phyloP scores from a whole-genome alignment of 495 filamentous ascomycete genomes.

The Tetracladium marchalianum region DNA sequence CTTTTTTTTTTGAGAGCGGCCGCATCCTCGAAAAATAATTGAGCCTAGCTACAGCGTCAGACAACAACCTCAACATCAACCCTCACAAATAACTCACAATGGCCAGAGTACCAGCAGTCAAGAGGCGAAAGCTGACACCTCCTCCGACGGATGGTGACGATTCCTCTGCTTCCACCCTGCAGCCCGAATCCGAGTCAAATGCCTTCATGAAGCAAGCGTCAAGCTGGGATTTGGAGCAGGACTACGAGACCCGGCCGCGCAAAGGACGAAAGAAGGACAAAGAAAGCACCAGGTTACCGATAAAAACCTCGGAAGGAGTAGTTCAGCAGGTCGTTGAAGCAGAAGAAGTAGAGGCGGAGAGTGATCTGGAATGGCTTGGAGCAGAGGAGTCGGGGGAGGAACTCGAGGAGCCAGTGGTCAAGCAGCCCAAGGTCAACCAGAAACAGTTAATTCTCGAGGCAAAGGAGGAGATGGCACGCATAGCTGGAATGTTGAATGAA shows the following conservation, averaged over 20 bases:
- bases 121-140: constrained; percentile 46
- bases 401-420: constrained; percentile 29
- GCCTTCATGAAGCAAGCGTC: constrained; percentile 21
- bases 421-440: constrained; percentile 50
- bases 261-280: constrained; percentile 63
- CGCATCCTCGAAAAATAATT: constrained; percentile 1
- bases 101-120: constrained; percentile 37
- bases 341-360: constrained; percentile 33
- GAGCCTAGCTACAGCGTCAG: background rate
- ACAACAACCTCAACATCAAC: constrained; percentile 29
- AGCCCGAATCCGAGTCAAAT: constrained; percentile 20
- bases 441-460: constrained; percentile 73
- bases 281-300: constrained; percentile 66
- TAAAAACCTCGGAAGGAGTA: constrained; percentile 68
- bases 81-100: constrained; percentile 38
- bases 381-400: constrained; percentile 28
- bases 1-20: constrained; percentile 16
- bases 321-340: constrained; percentile 42
- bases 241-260: constrained; percentile 72
- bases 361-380: constrained; percentile 31
- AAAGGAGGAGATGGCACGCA: constrained; percentile 83
- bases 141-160: constrained; percentile 31
- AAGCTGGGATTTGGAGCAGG: constrained; percentile 84
- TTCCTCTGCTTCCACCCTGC: constrained; percentile 23
- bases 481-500: constrained; percentile 76